These are phyloP conservation scores for Sporothrix protearum DNA, from an alignment of 2,329 filamentous ascomycete species.

Conservation along the genomic window DNA sequence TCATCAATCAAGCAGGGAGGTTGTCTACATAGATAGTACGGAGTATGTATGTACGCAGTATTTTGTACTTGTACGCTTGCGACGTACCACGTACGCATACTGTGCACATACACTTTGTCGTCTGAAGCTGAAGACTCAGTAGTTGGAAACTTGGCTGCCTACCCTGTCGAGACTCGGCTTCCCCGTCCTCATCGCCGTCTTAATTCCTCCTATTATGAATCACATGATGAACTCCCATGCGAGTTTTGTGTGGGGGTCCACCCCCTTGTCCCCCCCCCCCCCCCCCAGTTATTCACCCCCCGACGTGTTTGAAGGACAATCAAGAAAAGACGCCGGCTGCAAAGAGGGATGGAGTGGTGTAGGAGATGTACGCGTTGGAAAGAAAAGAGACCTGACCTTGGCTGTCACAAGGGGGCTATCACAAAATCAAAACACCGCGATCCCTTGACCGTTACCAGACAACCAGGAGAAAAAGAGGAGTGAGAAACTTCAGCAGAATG, in stretches of 20 bases:
- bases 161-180: neutral
- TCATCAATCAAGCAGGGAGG: neutral
- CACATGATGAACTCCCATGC: constrained; percentile 20
- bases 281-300: neutral
- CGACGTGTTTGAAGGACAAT: neutral
- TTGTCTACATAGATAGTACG: neutral
- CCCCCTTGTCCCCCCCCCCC: neutral
- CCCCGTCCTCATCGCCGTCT: neutral
- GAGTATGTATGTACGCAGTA: too few relatives aligned
- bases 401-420: neutral
- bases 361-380: neutral
- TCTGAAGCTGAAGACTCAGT: neutral
- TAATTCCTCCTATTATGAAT: neutral
- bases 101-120: neutral
- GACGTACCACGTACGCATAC: neutral
- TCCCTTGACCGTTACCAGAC: neutral
- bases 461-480: neutral
- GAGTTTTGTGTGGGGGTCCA: neutral
- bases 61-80: neutral
- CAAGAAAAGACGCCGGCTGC: neutral
- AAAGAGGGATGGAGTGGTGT: neutral
- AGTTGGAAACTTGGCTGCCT: neutral
- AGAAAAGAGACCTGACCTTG: neutral
- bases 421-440: constrained; percentile 8
- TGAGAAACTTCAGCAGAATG: neutral